Evolutionary conservation across 805 yeast species (phyloP).

Genomic region (Kazachstania psychrophila): DNA sequence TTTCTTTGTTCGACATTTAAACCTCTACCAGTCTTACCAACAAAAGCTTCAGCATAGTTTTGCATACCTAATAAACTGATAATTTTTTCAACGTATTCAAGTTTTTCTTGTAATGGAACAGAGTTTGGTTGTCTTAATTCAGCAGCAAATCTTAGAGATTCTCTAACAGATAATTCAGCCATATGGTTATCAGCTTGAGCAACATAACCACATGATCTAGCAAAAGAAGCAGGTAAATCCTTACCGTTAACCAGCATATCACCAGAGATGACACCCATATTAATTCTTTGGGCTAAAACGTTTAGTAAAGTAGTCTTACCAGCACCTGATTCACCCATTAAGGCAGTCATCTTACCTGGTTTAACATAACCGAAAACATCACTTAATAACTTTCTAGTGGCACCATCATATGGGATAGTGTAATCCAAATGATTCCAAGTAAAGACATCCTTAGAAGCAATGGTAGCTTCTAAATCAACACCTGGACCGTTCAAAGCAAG

Average conservation of each 20-base stretch:
- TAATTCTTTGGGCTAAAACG: constrained; percentile 61
- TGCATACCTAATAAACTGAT: constrained; percentile 60
- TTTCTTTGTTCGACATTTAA: constrained; percentile 61
- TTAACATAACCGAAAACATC: constrained; percentile 63
- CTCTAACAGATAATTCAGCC: constrained; percentile 61
- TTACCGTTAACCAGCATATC: constrained; percentile 65
- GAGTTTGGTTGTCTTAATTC: constrained; percentile 57
- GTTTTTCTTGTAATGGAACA: constrained; percentile 49
- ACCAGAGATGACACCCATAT: constrained; percentile 62
- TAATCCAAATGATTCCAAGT: constrained; percentile 67
- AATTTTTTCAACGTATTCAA: constrained; percentile 59
- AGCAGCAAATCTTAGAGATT: constrained; percentile 64
- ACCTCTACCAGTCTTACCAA: constrained; percentile 70
- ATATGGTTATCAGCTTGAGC: constrained; percentile 76
- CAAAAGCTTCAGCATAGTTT: constrained; percentile 66
- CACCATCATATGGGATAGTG: constrained; percentile 52
- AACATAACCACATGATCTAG: constrained; percentile 70
- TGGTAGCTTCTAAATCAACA: constrained; percentile 26
- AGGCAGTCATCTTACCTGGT: constrained; percentile 73
- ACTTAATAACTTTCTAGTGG: constrained; percentile 45
- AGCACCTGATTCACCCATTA: constrained; percentile 85
- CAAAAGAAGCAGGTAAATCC: constrained; percentile 51
- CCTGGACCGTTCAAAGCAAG: constrained; percentile 27
- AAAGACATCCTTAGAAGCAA: constrained; percentile 43
- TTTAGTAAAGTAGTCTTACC: constrained; percentile 74